phyloP scores from a whole-genome alignment of 129 eudicot species.

The Lactuca saligna region DNA sequence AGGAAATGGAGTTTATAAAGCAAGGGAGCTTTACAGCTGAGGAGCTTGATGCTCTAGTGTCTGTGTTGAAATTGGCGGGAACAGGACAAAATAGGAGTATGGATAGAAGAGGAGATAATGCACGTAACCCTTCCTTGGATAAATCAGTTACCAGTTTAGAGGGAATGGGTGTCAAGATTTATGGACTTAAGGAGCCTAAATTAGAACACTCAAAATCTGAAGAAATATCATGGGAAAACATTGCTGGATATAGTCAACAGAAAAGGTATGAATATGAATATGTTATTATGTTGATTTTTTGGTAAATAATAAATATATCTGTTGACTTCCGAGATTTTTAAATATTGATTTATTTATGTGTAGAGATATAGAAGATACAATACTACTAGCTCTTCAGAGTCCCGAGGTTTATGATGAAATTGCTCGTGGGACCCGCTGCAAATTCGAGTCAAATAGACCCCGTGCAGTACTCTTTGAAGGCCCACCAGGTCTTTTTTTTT shows the following conservation, averaged over 20 bases:
- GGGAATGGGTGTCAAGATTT: slow-evolving; percentile 88
- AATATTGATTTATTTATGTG: slow-evolving; percentile 13
- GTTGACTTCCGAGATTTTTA: background rate
- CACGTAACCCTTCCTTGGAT: slow-evolving; percentile 39
- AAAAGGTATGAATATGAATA: slow-evolving; percentile 52
- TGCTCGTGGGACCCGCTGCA: slow-evolving; percentile 96
- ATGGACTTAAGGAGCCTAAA: slow-evolving; percentile 57
- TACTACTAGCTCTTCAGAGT: slow-evolving; percentile 84
- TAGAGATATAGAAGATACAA: slow-evolving; percentile 93
- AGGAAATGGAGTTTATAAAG: slow-evolving; percentile 98
- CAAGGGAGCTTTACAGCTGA: slow-evolving; percentile 62
- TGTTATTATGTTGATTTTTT: background rate
- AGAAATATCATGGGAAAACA: slow-evolving; percentile 90
- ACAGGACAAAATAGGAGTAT: slow-evolving; percentile 51
- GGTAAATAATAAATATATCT: too few species aligned
- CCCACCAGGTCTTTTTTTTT: slow-evolving; percentile 85
- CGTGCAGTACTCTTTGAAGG: slow-evolving; percentile 97
- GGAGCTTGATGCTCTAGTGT: slow-evolving; percentile 88
- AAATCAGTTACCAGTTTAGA: slow-evolving; percentile 74
- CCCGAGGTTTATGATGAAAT: slow-evolving; percentile 98
- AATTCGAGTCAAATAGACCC: slow-evolving; percentile 97
- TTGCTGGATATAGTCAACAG: slow-evolving; percentile 87
- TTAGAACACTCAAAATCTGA: slow-evolving; percentile 40
- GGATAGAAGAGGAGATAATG: slow-evolving; percentile 48
- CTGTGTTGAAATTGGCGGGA: slow-evolving; percentile 72